Conservation (phyloP, 2,329 filamentous ascomycete species). For the Metarhizium brunneum region DNA sequence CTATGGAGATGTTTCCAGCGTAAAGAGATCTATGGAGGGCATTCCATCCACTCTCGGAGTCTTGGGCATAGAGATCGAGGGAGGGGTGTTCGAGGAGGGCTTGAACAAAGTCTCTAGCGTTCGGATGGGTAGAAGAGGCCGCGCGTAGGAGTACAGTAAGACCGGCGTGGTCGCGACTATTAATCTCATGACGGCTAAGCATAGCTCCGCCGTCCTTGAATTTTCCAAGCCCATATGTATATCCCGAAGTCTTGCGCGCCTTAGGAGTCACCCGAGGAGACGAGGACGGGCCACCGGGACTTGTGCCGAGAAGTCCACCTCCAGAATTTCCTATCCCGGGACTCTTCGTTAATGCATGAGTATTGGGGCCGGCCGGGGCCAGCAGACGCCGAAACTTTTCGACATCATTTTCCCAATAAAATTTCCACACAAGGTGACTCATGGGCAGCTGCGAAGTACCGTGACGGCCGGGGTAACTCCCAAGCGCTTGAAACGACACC, state of each 20-base stretch:
- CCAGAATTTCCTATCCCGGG: slow-evolving; percentile 30
- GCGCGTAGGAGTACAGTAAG: slow-evolving; percentile 79
- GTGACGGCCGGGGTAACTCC: slow-evolving; percentile 14
- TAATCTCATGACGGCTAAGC: slow-evolving; percentile 59
- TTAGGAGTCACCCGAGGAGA: slow-evolving; percentile 42
- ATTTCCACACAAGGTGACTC: slow-evolving; percentile 96
- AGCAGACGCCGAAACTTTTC: slow-evolving; percentile 86
- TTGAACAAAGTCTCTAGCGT: slow-evolving; percentile 64
- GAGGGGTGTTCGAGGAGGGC: slow-evolving; percentile 74
- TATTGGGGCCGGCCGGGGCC: slow-evolving; percentile 56
- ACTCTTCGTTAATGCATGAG: slow-evolving; percentile 46
- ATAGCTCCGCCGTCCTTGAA: slow-evolving; percentile 33
- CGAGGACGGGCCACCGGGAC: slow-evolving; percentile 31
- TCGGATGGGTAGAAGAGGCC: slow-evolving; percentile 62
- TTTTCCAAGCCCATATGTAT: slow-evolving; percentile 31
- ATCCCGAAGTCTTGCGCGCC: slow-evolving; percentile 43
- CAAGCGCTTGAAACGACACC: slow-evolving; percentile 57
- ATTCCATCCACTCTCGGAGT: slow-evolving; percentile 92
- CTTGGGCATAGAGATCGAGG: slow-evolving; percentile 78
- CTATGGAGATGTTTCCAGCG: slow-evolving; percentile 78
- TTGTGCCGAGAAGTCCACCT: slow-evolving; percentile 23
- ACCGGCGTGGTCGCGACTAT: slow-evolving; percentile 72
- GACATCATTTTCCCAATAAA: slow-evolving; percentile 95
- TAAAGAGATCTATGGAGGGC: slow-evolving; percentile 86
- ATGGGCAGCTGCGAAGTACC: slow-evolving; percentile 43